A percentile compares a stretch with the other conserved stretches of the same genome.
Conservation (phyloP, 2,329 filamentous ascomycete species). For the Remersonia thermophila region DNA sequence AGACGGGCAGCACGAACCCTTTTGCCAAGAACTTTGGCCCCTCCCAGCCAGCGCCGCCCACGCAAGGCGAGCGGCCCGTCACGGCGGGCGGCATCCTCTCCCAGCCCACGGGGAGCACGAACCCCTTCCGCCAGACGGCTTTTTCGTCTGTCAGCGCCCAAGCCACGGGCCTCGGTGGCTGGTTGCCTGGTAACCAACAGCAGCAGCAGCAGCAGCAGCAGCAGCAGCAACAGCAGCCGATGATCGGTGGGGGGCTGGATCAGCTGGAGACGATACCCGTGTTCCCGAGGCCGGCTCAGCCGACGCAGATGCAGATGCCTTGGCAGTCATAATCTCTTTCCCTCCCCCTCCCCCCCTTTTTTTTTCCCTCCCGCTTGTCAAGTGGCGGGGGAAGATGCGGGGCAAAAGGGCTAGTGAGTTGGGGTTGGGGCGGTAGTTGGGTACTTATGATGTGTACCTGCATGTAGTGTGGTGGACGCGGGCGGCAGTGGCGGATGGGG, state of each 20-base stretch:
- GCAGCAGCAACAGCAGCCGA: slow-evolving; percentile 64
- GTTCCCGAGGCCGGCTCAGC: slow-evolving; percentile 67
- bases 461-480: too few relatives aligned
- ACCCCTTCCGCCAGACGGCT: slow-evolving; percentile 83
- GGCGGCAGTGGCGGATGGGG: too few relatives aligned
- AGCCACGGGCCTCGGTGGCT: slow-evolving; percentile 69
- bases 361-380: too few relatives aligned
- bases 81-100: slow-evolving; percentile 44
- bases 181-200: too few relatives aligned
- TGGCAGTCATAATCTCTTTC: too few relatives aligned
- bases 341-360: too few relatives aligned
- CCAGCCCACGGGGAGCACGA: slow-evolving; percentile 78
- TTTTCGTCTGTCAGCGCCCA: slow-evolving; percentile 61
- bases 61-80: slow-evolving; percentile 29
- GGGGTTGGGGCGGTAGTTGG: too few relatives aligned
- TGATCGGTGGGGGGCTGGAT: slow-evolving; percentile 69
- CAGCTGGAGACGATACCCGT: slow-evolving; percentile 67
- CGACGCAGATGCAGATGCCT: slow-evolving; percentile 22
- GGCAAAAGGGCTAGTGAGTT: too few relatives aligned
- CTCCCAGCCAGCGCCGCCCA: slow-evolving; percentile 22
- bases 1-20: slow-evolving; percentile 48
- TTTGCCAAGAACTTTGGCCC: slow-evolving; percentile 38
- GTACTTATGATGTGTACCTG: too few relatives aligned
- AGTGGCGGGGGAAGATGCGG: too few relatives aligned
- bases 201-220: too few relatives aligned